Base-by-base conservation (phyloP, 805 yeast species). In the Pichia nakasei region DNA sequence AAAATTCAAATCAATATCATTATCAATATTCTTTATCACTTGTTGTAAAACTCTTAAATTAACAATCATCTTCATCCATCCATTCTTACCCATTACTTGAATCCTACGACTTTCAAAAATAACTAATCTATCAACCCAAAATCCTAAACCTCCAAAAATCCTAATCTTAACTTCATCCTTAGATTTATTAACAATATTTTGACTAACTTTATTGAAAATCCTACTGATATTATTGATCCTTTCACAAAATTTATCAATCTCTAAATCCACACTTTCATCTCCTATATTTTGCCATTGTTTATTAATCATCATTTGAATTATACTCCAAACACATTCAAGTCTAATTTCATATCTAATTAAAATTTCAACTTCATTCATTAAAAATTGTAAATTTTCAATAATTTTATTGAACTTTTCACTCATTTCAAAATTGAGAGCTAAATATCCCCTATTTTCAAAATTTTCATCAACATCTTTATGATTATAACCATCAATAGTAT, bases 11-110 rank as follows among this genome's bases (percentile, higher is more conserved):
- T 41, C 45, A 13, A 41, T 36, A 13, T 46, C 52, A 39, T 32
- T 33, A 39, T 47, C 70, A 29, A 82, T 69, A 47, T 75, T 76
- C 47, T 83, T 70, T 44, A 83, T 68, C 73, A 79, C 75, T 57
- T 82, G 89, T 61, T 80, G 87, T 36, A 82, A 60, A 1, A 82
- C 78, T 42, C 77, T 67, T 19, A 83, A 75, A 56, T 82, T 82
- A 51, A 77, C 66, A 46, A 76, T 63, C 48, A 83, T 64, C 50
- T 75, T 72, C 51, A 74, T 72, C 44, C 81, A 67, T 29, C 91
- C 89, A 48, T 72, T 69, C 18, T 63, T 62, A 57, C 80, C 81
- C 52, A 81, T 65, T 39, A 66, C 69, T 19, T 60, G 59, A 9
- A 84, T 66, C 42, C 72, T 60, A 22, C 65, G 64, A 5, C 84